These are phyloP conservation scores for Phytophthora brassicae DNA, from an alignment of 352 stramenopile genomes.

Conservation along the genomic window DNA sequence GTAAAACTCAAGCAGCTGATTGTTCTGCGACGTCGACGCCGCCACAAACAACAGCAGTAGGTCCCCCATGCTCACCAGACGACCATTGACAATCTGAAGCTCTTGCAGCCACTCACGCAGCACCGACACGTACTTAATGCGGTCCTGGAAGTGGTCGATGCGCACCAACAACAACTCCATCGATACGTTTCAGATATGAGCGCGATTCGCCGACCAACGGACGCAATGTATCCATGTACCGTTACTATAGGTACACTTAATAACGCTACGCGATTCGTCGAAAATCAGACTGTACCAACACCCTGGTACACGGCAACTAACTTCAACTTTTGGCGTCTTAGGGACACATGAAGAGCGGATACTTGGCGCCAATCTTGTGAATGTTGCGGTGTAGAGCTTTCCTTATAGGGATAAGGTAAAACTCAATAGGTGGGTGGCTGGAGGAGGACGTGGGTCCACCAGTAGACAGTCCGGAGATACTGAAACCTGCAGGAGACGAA, in stretches of 20 bases:
- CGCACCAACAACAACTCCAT: slow-evolving; percentile 68
- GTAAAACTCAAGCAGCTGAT: slow-evolving; percentile 50
- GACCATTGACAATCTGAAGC: slow-evolving; percentile 45
- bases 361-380: slow-evolving; percentile 66
- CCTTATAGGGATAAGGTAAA: slow-evolving; percentile 78
- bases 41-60: slow-evolving; percentile 67
- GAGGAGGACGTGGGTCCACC: slow-evolving; percentile 15
- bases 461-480: slow-evolving; percentile 21
- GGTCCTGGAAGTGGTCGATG: slow-evolving; percentile 72
- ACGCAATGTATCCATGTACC: not conserved
- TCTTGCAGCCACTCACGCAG: slow-evolving; percentile 63
- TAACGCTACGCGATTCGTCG: not conserved
- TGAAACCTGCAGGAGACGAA: slow-evolving; percentile 46
- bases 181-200: slow-evolving; percentile 1
- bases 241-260: not conserved
- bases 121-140: slow-evolving; percentile 53
- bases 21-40: slow-evolving; percentile 40
- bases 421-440: slow-evolving; percentile 59
- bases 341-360: slow-evolving; percentile 64
- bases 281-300: not conserved
- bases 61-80: slow-evolving; percentile 65
- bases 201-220: slow-evolving; percentile 5
- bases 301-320: not conserved
- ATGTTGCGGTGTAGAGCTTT: slow-evolving; percentile 82
- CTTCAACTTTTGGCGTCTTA: not conserved